A percentile compares a stretch with the other conserved stretches of the same genome.
Evolutionary conservation across 2,329 filamentous ascomycete species (phyloP).

Genomic region (Fusarium coicis): DNA sequence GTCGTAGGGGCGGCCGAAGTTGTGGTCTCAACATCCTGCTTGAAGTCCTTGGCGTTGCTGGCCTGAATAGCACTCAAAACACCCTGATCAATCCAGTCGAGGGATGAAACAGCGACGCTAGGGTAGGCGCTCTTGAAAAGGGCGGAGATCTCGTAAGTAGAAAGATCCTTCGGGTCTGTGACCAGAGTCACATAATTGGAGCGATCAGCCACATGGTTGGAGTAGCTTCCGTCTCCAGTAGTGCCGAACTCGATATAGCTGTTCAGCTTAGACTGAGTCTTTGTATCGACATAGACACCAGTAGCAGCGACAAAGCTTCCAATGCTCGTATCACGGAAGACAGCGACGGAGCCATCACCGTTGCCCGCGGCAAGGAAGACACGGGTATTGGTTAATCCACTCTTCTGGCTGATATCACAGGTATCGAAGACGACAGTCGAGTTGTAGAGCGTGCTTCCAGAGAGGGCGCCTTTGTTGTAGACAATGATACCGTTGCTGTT

Average conservation of each 20-base stretch:
- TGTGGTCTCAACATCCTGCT: background rate
- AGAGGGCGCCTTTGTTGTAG: constrained; percentile 52
- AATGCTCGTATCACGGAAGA: constrained; percentile 54
- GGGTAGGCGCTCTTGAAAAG: constrained; percentile 28
- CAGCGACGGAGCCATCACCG: constrained; percentile 51
- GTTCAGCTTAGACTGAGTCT: constrained; percentile 47
- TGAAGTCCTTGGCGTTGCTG: constrained; percentile 31
- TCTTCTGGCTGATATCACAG: constrained; percentile 49
- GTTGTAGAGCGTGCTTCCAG: constrained; percentile 47
- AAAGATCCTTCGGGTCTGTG: constrained; percentile 47
- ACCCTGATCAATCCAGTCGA: constrained; percentile 36
- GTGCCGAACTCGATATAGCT: constrained; percentile 56
- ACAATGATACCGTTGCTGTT: constrained; percentile 45
- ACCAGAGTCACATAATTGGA: constrained; percentile 49
- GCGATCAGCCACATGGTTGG: constrained; percentile 49
- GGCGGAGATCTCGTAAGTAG: constrained; percentile 29
- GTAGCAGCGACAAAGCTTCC: constrained; percentile 51
- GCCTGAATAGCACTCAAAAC: constrained; percentile 33
- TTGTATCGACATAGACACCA: constrained; percentile 47
- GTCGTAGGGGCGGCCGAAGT: background rate
- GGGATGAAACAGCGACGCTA: constrained; percentile 10
- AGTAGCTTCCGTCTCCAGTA: constrained; percentile 54
- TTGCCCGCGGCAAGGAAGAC: constrained; percentile 57
- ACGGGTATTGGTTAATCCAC: constrained; percentile 47
- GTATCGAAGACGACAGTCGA: constrained; percentile 56